These are phyloP conservation scores for Termitomyces sp. DNA, from an alignment of 768 basidiomycete genomes.

Conservation along the genomic window DNA sequence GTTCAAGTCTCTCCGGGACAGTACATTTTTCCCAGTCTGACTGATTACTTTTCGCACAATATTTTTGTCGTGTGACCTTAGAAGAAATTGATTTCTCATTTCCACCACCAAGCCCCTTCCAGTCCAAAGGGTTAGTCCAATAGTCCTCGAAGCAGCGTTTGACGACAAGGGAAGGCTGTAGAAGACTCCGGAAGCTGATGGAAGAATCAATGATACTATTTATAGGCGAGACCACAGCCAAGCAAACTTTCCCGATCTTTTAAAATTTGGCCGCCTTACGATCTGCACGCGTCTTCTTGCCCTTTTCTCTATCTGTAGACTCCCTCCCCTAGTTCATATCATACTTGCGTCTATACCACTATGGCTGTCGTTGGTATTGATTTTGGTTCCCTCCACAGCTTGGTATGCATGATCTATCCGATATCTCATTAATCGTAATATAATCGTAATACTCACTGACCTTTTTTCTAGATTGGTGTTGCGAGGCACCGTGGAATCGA, in stretches of 20 bases:
- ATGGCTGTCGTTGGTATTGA: constrained; percentile 97
- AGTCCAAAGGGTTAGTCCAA: not conserved
- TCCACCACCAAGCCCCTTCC: too few species aligned
- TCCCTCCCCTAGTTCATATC: constrained; percentile 7
- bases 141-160: not conserved
- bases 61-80: too few species aligned
- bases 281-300: constrained; percentile 8
- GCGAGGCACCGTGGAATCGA: constrained; percentile 96
- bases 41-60: too few species aligned
- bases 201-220: constrained; percentile 19
- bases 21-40: too few species aligned
- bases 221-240: constrained; percentile 19
- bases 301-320: constrained; percentile 10
- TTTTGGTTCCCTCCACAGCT: constrained; percentile 86
- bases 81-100: too few species aligned
- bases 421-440: constrained; percentile 1
- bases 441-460: too few species aligned
- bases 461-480: constrained; percentile 74
- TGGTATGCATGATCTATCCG: constrained; percentile 44
- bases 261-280: constrained; percentile 16
- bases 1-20: too few species aligned
- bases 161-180: constrained; percentile 9
- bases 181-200: constrained; percentile 22
- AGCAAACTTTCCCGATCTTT: constrained; percentile 18
- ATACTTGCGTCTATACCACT: constrained; percentile 21